Conservation (phyloP, 805 yeast genomes). For the Suhomyces prunicola region DNA sequence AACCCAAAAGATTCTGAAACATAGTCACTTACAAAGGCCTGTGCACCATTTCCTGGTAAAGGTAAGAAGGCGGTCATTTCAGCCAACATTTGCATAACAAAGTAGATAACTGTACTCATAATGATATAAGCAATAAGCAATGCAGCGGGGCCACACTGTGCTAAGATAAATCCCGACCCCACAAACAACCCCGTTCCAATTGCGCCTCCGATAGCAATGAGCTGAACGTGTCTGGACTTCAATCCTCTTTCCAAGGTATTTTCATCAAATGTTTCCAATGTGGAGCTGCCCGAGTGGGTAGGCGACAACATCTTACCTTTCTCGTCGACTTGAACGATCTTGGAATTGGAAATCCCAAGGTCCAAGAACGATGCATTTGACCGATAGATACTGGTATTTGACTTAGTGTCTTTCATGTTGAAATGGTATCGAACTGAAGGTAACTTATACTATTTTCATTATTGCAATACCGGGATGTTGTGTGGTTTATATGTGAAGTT, state of each 20-base stretch:
- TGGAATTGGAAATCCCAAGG: constrained; percentile 26
- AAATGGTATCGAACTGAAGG: constrained; percentile 8
- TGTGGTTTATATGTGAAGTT: background rate
- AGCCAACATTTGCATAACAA: constrained; percentile 31
- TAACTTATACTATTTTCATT: background rate
- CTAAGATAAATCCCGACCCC: constrained; percentile 24
- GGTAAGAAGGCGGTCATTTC: constrained; percentile 36
- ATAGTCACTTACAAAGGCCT: constrained; percentile 27
- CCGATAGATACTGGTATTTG: constrained; percentile 25
- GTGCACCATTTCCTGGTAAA: constrained; percentile 33
- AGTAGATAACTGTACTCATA: constrained; percentile 20
- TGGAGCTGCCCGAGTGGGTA: constrained; percentile 13
- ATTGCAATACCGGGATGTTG: background rate
- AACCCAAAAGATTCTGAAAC: constrained; percentile 29
- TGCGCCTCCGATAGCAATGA: constrained; percentile 19
- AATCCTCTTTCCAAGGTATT: constrained; percentile 14
- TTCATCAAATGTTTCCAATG: constrained; percentile 16
- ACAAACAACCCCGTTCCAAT: constrained; percentile 24
- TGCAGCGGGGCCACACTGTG: constrained; percentile 18
- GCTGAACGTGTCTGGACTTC: constrained; percentile 13
- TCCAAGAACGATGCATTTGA: constrained; percentile 22
- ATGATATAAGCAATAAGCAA: constrained; percentile 17
- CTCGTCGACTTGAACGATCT: constrained; percentile 23
- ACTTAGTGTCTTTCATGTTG: constrained; percentile 7
- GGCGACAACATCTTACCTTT: constrained; percentile 18